Percentiles rank a stretch among this genome's conserved stretches.
These are phyloP conservation scores for Haemoproteus tartakovskyi DNA, from an alignment of 169 alveolate genomes.

Conservation along the genomic window DNA sequence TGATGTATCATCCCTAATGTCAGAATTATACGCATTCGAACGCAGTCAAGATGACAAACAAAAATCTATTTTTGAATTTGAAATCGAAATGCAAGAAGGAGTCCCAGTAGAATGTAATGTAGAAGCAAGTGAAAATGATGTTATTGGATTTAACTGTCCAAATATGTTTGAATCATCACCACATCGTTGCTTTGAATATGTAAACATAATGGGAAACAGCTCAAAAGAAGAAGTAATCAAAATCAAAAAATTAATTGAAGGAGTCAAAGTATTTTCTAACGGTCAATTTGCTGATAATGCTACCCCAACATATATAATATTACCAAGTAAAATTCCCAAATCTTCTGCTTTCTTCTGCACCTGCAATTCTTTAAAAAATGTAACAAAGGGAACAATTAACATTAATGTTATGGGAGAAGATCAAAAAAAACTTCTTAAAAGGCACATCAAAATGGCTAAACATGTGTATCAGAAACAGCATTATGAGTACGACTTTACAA, in stretches of 20 bases:
- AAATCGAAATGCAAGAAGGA: conserved; percentile 27
- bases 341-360: conserved; percentile 24
- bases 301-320: conserved; percentile 51
- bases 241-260: conserved; percentile 7
- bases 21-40: too few species aligned
- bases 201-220: conserved; percentile 29
- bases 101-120: conserved; percentile 18
- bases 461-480: conserved; percentile 5
- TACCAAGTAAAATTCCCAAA: conserved; percentile 26
- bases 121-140: conserved; percentile 59
- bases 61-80: conserved; percentile 51
- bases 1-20: too few species aligned
- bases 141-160: conserved; percentile 55
- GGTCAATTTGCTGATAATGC: conserved; percentile 13
- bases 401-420: conserved; percentile 44
- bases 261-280: conserved; percentile 16
- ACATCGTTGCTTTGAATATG: conserved; percentile 31
- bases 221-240: conserved; percentile 39
- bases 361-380: conserved; percentile 18
- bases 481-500: conserved; percentile 48
- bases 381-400: conserved; percentile 22
- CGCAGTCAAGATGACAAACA: too few species aligned
- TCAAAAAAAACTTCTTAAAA: conserved; percentile 38
- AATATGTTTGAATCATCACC: conserved; percentile 43
- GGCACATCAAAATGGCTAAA: conserved; percentile 14